Percentiles rank a stretch among this genome's conserved stretches.
These are phyloP conservation scores for Begonia masoniana DNA, from an alignment of 306 rosid species.

Conservation along the genomic window DNA sequence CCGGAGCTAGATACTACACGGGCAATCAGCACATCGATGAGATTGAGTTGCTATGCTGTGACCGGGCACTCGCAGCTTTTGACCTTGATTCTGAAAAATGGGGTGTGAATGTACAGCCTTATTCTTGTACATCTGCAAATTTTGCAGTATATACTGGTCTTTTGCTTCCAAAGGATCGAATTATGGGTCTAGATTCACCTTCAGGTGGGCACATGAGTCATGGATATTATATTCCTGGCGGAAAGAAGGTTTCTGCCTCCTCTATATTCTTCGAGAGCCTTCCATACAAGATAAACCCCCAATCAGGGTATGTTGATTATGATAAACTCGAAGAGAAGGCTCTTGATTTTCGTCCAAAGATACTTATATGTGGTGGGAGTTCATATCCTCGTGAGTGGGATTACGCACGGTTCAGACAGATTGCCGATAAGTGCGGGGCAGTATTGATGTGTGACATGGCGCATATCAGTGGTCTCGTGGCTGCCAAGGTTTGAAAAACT, in stretches of 20 bases:
- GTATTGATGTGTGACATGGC: constrained; percentile 85
- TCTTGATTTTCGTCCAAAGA: constrained; percentile 60
- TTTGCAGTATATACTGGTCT: constrained; percentile 74
- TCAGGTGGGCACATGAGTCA: constrained; percentile 89
- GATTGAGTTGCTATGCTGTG: constrained; percentile 59
- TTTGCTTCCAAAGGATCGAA: constrained; percentile 59
- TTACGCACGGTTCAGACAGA: constrained; percentile 46
- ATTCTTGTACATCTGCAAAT: constrained; percentile 74
- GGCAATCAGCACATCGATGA: constrained; percentile 70
- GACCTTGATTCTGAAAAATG: constrained; percentile 47
- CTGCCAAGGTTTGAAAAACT: constrained; percentile 47
- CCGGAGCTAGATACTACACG: constrained; percentile 57
- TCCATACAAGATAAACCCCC: constrained; percentile 65
- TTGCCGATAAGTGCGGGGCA: constrained; percentile 78
- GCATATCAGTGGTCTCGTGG: constrained; percentile 81
- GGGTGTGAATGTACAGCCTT: constrained; percentile 97
- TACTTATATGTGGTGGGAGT: constrained; percentile 83
- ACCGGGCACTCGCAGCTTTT: constrained; percentile 63
- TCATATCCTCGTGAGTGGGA: constrained; percentile 86
- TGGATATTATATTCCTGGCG: constrained; percentile 60
- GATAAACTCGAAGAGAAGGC: constrained; percentile 85
- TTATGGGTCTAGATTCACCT: constrained; percentile 78
- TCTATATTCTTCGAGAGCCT: constrained; percentile 66
- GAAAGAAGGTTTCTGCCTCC: constrained; percentile 63
- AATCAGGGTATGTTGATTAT: constrained; percentile 53